Base-by-base conservation (phyloP, 192 early-diverging fungal species). In the Backusella liffmaniae region DNA sequence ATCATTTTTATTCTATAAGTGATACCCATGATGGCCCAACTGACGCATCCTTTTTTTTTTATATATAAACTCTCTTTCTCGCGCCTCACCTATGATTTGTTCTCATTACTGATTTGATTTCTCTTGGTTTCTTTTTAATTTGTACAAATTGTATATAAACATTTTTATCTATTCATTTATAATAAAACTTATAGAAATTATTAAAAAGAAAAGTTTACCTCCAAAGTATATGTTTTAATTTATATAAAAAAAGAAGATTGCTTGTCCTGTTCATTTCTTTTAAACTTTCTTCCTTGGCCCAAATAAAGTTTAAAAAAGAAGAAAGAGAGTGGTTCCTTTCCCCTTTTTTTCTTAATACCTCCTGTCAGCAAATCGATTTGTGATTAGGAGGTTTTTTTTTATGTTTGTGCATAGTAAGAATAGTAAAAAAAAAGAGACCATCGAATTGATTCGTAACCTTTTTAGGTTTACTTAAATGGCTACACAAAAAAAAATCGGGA, bases 401-500 rank as follows among this genome's bases (percentile, higher is more conserved):
- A 39, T 39, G 37, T 39, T 39, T 9, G 37, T 39, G 37, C 37
- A 39, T 53, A 53, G 51, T 18, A 53, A 21, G 7, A 21, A 53
- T 21, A 53, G 51, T 21, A 53, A 53, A 53, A 53, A 53, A 53
- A 23, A 53, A 53, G 0, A 32, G 32, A 32, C 42, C 15, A 44
- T 16, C 15, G 13, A 44, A 44, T 44, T 44, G 15, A 44, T 44
- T 44, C 42, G 42, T 44, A 44, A 44, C 42, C 42, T 44, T 44
- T 44, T 44, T 44, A 16, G 42, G 42, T 44, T 44, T 44, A 44
- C 42, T 44, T 44, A 44, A 44, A 44, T 53, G 51, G 51, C 15
- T 53, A 53, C 53, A 56, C 53, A 56, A 56, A 56, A 56, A 32
- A 56, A 56, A 56, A 56, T 56, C 53, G 53, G n/a, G 53, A 21